phyloP scores from a whole-genome alignment of 73 alveolate species.

The Paramecium sexaurelia region DNA sequence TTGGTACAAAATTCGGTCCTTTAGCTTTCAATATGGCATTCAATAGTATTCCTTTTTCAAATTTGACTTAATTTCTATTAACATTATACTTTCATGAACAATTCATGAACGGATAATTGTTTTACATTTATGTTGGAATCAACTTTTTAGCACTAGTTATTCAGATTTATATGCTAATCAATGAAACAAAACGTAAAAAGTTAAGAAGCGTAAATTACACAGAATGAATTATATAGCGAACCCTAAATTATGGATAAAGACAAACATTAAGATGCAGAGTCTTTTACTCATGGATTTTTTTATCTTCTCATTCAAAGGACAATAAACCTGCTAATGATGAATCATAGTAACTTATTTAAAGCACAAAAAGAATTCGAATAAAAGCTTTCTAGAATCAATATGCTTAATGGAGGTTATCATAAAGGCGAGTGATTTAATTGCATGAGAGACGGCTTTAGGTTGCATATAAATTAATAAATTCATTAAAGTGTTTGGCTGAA shows the following conservation, averaged over 20 bases:
- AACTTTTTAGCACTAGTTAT: background rate
- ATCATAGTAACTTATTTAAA: background rate
- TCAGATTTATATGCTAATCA: background rate
- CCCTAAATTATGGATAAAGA: background rate
- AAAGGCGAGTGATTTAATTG: conserved; percentile 54
- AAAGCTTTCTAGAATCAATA: conserved; percentile 2
- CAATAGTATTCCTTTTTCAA: conserved; percentile 34
- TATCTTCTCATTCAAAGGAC: conserved; percentile 17
- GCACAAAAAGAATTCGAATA: background rate
- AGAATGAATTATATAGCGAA: background rate
- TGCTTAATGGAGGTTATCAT: conserved; percentile 43
- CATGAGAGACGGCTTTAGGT: conserved; percentile 39
- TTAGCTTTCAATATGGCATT: conserved; percentile 34
- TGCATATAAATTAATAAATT: conserved; percentile 2
- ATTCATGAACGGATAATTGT: conserved; percentile 6
- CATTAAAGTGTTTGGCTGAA: conserved; percentile 17
- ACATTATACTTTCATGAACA: background rate
- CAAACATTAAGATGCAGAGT: background rate
- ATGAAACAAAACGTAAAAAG: background rate
- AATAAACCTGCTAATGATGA: conserved; percentile 57
- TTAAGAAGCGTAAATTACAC: background rate
- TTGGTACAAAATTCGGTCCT: conserved; percentile 53
- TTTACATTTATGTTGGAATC: background rate
- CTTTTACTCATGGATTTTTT: conserved; percentile 17
- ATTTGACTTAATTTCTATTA: background rate